Percentiles rank a stretch among this genome's conserved stretches.
Evolutionary conservation across 2,329 filamentous ascomycete species (phyloP).

Genomic region (Penicillium sp.): DNA sequence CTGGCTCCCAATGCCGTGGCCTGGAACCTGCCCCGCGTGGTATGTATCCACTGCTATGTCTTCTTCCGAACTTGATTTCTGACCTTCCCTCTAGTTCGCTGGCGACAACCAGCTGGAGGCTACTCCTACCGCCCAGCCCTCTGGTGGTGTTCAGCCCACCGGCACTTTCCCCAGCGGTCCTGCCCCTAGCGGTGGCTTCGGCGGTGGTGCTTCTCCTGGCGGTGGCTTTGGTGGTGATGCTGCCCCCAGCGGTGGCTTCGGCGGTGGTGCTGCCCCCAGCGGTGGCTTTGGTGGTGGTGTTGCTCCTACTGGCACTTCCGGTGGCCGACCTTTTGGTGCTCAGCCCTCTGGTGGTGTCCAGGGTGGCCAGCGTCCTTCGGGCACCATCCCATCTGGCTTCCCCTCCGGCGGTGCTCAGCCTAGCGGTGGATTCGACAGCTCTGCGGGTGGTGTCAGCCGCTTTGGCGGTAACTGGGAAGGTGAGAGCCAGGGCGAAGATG

Average conservation of each 20-base stretch:
- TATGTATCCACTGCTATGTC: not conserved
- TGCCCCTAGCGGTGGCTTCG: not conserved
- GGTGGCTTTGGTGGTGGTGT: not conserved
- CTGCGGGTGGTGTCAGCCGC: constrained; percentile 10
- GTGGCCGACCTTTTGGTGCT: too few relatives aligned
- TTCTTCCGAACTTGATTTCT: not conserved
- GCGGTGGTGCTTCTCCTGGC: not conserved
- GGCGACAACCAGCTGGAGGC: constrained; percentile 5
- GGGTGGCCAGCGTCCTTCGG: too few relatives aligned
- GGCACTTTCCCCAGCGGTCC: constrained; percentile 4
- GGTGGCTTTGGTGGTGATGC: constrained; percentile 1
- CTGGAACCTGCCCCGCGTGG: constrained; percentile 19
- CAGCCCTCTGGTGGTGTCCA: not conserved
- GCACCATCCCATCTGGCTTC: not conserved
- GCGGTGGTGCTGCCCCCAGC: not conserved
- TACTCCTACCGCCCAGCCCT: constrained; percentile 12
- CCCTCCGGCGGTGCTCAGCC: constrained; percentile 7
- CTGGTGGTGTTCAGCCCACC: constrained; percentile 10
- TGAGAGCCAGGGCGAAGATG: not conserved
- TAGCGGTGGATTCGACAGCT: constrained; percentile 4
- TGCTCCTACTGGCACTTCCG: too few relatives aligned
- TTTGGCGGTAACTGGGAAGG: not conserved
- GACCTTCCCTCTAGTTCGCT: constrained; percentile 8
- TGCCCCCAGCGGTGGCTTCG: not conserved
- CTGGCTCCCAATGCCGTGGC: constrained; percentile 27